Conservation (phyloP, 139 green algal species). For the Chlamydomonas asymmetrica region DNA sequence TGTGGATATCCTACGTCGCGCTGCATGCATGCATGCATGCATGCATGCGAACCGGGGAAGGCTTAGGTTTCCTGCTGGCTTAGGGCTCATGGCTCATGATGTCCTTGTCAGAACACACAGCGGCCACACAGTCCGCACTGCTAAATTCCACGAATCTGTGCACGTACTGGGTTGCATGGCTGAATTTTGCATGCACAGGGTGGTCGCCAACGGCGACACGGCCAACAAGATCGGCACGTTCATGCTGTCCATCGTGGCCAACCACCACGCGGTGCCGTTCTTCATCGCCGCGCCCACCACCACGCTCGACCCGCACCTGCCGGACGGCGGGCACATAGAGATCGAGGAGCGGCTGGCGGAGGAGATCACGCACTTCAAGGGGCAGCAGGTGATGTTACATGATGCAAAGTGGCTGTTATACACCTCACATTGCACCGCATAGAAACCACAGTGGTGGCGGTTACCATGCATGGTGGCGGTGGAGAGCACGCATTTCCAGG, state of each 20-base stretch:
- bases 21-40: no score
- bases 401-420: no score
- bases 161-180: no score
- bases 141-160: neutral
- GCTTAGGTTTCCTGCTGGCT: neutral
- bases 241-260: slow-evolving; percentile 60
- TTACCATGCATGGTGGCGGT: neutral
- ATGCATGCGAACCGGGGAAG: no score
- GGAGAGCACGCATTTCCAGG: neutral
- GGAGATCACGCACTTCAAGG: slow-evolving; percentile 86
- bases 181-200: slow-evolving; percentile 12
- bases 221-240: slow-evolving; percentile 94
- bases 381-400: no score
- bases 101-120: neutral
- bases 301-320: slow-evolving; percentile 77
- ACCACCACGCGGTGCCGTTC: slow-evolving; percentile 80
- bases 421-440: neutral
- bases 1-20: no score
- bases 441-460: no score
- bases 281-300: slow-evolving; percentile 93
- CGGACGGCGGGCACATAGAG: slow-evolving; percentile 74
- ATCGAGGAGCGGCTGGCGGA: slow-evolving; percentile 84
- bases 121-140: no score
- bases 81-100: neutral
- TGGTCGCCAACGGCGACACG: slow-evolving; percentile 87